These are phyloP conservation scores for Baudoinia panamericana DNA, from an alignment of 495 filamentous ascomycete species.

Conservation along the genomic window DNA sequence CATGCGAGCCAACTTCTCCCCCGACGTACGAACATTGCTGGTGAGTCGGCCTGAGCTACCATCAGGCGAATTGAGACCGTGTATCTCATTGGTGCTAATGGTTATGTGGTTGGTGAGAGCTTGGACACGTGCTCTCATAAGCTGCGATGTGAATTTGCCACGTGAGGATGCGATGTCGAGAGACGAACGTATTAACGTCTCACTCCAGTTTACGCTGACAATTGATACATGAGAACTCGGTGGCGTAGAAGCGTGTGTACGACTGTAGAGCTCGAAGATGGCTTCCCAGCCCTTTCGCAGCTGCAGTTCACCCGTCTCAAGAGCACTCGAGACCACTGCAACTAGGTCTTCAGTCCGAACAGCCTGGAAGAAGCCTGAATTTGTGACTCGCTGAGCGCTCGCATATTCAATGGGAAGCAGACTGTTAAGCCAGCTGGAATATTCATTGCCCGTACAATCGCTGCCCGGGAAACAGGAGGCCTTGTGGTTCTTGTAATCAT, in stretches of 20 bases:
- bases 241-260: neutral
- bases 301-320: constrained; percentile 16
- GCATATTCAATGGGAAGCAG: constrained; percentile 17
- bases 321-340: constrained; percentile 6
- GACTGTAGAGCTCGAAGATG: constrained; percentile 2
- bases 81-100: constrained; percentile 25
- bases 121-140: no score
- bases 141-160: no score
- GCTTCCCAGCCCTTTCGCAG: constrained; percentile 20
- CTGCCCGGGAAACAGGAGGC: constrained; percentile 5
- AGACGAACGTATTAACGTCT: constrained; percentile 19
- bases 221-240: constrained; percentile 10
- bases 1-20: constrained; percentile 20
- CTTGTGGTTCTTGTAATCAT: constrained; percentile 15
- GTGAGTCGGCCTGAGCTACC: constrained; percentile 18
- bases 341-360: constrained; percentile 15
- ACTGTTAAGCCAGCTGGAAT: constrained; percentile 17
- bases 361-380: constrained; percentile 14
- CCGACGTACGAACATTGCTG: constrained; percentile 19
- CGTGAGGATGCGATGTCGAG: constrained; percentile 11
- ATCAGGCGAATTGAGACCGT: constrained; percentile 16
- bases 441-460: constrained; percentile 6
- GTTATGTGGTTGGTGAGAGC: constrained; percentile 1
- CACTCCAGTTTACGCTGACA: constrained; percentile 29
- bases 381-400: constrained; percentile 15